phyloP scores from a whole-genome alignment of 2,329 filamentous ascomycete species.

The Sordariomycetes sp. region DNA sequence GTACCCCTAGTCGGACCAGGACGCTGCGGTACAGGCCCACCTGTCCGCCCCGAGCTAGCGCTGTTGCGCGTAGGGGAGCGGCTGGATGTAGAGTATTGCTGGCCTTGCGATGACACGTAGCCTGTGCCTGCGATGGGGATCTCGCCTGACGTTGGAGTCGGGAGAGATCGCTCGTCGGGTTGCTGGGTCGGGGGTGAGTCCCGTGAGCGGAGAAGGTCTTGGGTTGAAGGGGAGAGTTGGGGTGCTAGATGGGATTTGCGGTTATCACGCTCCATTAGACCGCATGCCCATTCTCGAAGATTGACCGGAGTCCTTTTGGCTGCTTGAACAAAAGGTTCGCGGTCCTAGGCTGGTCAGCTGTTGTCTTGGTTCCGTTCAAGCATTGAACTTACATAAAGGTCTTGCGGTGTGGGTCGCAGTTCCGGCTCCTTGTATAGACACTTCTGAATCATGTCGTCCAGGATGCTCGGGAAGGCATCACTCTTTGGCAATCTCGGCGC shows the following conservation, averaged over 20 bases:
- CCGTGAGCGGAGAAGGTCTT: slow-evolving; percentile 60
- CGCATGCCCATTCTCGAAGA: slow-evolving; percentile 84
- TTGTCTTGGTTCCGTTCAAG: background rate
- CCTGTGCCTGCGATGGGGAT: slow-evolving; percentile 55
- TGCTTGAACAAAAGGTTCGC: slow-evolving; percentile 89
- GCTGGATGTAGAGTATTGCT: slow-evolving; percentile 31
- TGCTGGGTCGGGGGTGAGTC: slow-evolving; percentile 38
- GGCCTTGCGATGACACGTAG: slow-evolving; percentile 45
- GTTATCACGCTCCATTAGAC: slow-evolving; percentile 90
- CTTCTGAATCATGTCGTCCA: slow-evolving; percentile 96
- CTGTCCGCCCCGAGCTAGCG: slow-evolving; percentile 33
- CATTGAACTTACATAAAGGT: slow-evolving; percentile 68
- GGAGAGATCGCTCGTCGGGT: slow-evolving; percentile 33
- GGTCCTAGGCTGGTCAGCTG: slow-evolving; percentile 49
- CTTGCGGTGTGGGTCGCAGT: slow-evolving; percentile 81
- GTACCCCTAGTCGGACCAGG: slow-evolving; percentile 32
- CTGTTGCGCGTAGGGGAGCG: slow-evolving; percentile 45
- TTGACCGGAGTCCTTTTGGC: slow-evolving; percentile 95
- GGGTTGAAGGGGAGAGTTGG: slow-evolving; percentile 67
- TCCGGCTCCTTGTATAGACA: slow-evolving; percentile 87
- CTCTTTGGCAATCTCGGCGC: slow-evolving; percentile 91
- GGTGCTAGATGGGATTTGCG: slow-evolving; percentile 88
- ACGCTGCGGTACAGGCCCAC: too few species aligned
- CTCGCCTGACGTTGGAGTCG: slow-evolving; percentile 62
- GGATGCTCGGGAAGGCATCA: slow-evolving; percentile 88